Base-by-base conservation (phyloP, 2,329 filamentous ascomycete species). In the Fusarium neocosmosporiellum region DNA sequence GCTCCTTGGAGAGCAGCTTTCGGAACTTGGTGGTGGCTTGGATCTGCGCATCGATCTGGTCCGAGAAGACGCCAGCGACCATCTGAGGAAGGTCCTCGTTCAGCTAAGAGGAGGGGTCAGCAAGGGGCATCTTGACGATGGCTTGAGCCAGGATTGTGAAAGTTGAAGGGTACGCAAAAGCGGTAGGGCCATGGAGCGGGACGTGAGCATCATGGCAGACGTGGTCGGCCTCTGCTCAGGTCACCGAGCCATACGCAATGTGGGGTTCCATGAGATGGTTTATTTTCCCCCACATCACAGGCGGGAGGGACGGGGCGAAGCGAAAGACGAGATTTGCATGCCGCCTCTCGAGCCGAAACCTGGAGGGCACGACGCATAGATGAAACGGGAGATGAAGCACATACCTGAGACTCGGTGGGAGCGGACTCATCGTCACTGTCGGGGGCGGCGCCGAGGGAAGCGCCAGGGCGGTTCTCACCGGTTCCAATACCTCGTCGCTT, bases 51-150 rank as follows among this genome's bases (percentile, higher is more conserved):
- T 99, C 96, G 84, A 99, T 98, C 85, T 98, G 95, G 75, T 99
- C 96, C 74, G 96, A 99, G 87, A 99, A 98, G 80, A 99, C 96
- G 72, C 96, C 96, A 81, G 93, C 89, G 71, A 98, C 96, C 96
- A 99, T 99, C 86, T 96, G 92, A 78, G 96, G 96, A 77, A 99
- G 94, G 82, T 99, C 96, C 85, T 98, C 95, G 82, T 96, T 97
- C 83, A 99, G 89, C 96, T 99, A 62, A 34, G 78, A 74, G 65
- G 37, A 70, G 41, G 31, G 54, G 65, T 78, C 67, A 78, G 76
- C 59, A 67, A 59, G 63, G 36, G 41, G 20, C 54, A 63, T 69
- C 34, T 67, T 54, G 37, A 69, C 20, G 50, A 63, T 22, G 24
- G n/a, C 37, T 46, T 18, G 8, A 53, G 37, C 27, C 36, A 43